Base-by-base conservation (phyloP, 2,329 filamentous ascomycete genomes). In the Verticillium zaregamsianum region DNA sequence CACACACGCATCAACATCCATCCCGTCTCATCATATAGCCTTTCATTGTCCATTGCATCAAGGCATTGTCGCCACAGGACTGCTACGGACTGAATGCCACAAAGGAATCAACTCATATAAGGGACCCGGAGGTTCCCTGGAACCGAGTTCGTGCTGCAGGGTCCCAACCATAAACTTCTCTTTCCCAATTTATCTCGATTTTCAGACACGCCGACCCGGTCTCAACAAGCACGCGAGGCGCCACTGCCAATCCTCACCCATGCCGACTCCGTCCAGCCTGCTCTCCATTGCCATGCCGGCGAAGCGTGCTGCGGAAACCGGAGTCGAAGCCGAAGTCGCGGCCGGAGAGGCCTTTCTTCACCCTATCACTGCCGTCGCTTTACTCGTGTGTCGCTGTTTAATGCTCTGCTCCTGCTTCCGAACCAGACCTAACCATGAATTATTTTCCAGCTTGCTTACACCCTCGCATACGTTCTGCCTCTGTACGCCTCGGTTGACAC, bases 391-490 rank as follows among this genome's bases (percentile, higher is more conserved):
- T 61, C 39, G 33, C 8, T 12, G 25, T 14, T 40, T n/a, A 4
- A 15, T 15, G 25, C 32, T 6, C 25, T 5, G n/a, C 35, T 4
- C 9, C 23, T 28, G 9, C 20, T 8, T 31, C 31, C 15, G 37
- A 40, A 17, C 15, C n/a, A 17, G 23, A 14, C 15, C 37, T 37
- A 12, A 11, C 5, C 25, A 25, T n/a, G 37, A 23, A 4, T 11
- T 25, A 7, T 1, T 11, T 1, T 23, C 8, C 25, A 91, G 91
- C 78, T 93, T 65, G 76, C 88, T 64, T 96, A 96, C 77, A 96
- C 92, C n/a, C 75, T 93, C 68, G 78, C 92, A 78, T 99, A 98
- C 78, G 91, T 99, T 69, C 79, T 91, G 3, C 94, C 95, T 28
- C 92, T 98, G 76, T 97, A 99, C 80, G 81, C 94, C 65, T 95